phyloP scores from a whole-genome alignment of 352 stramenopile species.

The Phytophthora citrophthora region DNA sequence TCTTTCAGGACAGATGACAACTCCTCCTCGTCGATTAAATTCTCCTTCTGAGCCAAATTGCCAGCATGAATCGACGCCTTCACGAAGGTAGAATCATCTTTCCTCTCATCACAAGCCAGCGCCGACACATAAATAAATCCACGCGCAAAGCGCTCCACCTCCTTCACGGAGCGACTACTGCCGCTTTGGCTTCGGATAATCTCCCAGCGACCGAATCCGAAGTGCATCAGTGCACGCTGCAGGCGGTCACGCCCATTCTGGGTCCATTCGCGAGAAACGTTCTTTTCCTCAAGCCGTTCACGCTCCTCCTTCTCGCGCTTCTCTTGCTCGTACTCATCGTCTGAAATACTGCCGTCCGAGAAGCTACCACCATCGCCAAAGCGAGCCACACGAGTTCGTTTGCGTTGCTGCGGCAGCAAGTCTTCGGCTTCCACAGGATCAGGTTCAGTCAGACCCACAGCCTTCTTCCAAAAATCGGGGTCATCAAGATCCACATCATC shows the following conservation, averaged over 20 bases:
- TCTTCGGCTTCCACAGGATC: constrained; percentile 65
- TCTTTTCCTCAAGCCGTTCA: constrained; percentile 70
- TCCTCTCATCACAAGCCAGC: constrained; percentile 72
- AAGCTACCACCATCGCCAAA: constrained; percentile 74
- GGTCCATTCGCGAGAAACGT: constrained; percentile 82
- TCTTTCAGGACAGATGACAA: constrained; percentile 82
- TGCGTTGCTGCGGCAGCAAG: constrained; percentile 81
- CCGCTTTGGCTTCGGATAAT: constrained; percentile 90
- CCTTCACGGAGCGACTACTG: constrained; percentile 81
- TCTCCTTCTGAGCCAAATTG: constrained; percentile 65
- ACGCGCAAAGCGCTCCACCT: constrained; percentile 85
- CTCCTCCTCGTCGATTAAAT: constrained; percentile 78
- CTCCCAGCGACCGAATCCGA: constrained; percentile 87
- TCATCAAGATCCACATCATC: constrained; percentile 98
- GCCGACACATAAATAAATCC: constrained; percentile 90
- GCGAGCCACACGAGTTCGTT: constrained; percentile 83
- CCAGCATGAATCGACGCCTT: constrained; percentile 80
- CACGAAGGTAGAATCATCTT: constrained; percentile 85
- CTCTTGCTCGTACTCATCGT: constrained; percentile 58
- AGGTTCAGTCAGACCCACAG: constrained; percentile 87
- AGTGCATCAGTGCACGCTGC: constrained; percentile 89
- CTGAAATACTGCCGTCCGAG: constrained; percentile 75
- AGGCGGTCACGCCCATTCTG: constrained; percentile 85
- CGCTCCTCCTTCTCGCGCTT: constrained; percentile 55
- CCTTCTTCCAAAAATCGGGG: constrained; percentile 99